Evolutionary conservation across 495 filamentous ascomycete species (phyloP).

Genomic region (Tuber calosporum): DNA sequence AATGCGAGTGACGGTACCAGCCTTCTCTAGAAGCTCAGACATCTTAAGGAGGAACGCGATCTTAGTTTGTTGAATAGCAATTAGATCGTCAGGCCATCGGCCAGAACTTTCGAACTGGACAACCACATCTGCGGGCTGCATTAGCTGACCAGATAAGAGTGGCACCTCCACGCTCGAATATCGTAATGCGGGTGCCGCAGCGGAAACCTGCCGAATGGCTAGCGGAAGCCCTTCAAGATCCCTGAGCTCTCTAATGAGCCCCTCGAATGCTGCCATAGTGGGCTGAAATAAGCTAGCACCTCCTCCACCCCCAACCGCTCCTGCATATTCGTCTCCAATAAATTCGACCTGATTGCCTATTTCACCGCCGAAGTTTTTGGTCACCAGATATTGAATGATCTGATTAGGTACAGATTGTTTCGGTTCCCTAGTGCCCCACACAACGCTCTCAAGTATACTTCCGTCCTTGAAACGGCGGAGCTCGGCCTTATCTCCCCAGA

Average conservation of each 20-base stretch:
- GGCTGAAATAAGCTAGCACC: slow-evolving; percentile 51
- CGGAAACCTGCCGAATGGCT: slow-evolving; percentile 65
- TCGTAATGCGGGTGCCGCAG: slow-evolving; percentile 63
- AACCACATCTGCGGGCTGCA: slow-evolving; percentile 56
- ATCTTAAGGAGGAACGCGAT: slow-evolving; percentile 83
- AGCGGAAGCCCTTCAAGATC: slow-evolving; percentile 72
- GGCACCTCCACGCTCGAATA: slow-evolving; percentile 59
- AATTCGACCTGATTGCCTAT: slow-evolving; percentile 52
- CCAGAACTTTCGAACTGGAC: slow-evolving; percentile 89
- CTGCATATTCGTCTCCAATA: slow-evolving; percentile 55
- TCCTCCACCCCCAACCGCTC: slow-evolving; percentile 44
- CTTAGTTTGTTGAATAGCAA: slow-evolving; percentile 87
- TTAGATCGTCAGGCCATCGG: slow-evolving; percentile 86
- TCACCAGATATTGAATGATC: slow-evolving; percentile 67
- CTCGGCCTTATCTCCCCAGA: slow-evolving; percentile 70
- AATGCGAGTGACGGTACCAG: slow-evolving; percentile 53
- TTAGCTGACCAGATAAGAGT: slow-evolving; percentile 39
- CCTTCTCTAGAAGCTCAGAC: slow-evolving; percentile 57
- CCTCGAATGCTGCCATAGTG: slow-evolving; percentile 57
- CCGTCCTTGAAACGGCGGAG: slow-evolving; percentile 68
- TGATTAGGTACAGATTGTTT: slow-evolving; percentile 63
- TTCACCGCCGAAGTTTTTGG: slow-evolving; percentile 54
- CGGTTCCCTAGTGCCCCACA: slow-evolving; percentile 64
- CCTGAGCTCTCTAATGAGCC: slow-evolving; percentile 65
- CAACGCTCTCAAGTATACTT: slow-evolving; percentile 66